Conservation (phyloP, 768 basidiomycete species). For the Paxillus involutus region DNA sequence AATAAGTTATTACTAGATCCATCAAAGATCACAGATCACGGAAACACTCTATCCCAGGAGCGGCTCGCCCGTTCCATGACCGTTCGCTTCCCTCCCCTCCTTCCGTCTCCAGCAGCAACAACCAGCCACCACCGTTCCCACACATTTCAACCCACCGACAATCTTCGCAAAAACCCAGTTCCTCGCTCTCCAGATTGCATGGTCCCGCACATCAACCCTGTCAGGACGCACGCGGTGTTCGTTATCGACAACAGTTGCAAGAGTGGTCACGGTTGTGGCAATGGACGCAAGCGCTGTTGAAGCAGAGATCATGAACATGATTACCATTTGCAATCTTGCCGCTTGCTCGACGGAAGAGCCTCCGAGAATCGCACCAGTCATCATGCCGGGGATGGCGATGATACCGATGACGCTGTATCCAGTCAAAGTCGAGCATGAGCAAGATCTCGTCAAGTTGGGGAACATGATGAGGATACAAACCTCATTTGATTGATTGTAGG, state of each 20-base stretch:
- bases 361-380: conserved; percentile 89
- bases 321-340: conserved; percentile 85
- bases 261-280: conserved; percentile 56
- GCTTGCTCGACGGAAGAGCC: conserved; percentile 85
- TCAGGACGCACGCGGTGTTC: conserved; percentile 67
- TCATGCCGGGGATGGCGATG: conserved; percentile 86
- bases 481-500: conserved; percentile 89
- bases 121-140: background rate
- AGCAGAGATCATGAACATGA: conserved; percentile 92
- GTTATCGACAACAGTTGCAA: conserved; percentile 63
- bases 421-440: background rate
- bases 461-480: conserved; percentile 30
- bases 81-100: background rate
- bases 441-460: background rate
- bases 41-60: conserved; percentile 15
- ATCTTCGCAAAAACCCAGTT: conserved; percentile 27
- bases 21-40: background rate
- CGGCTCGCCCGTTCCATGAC: background rate
- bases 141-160: conserved; percentile 8
- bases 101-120: conserved; percentile 9
- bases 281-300: conserved; percentile 72
- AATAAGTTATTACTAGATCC: conserved; percentile 2
- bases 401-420: conserved; percentile 63
- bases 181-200: conserved; percentile 35
- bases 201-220: conserved; percentile 45